Conservation (phyloP, 345 rosid genomes). For the Crucihimalaya himalaica region DNA sequence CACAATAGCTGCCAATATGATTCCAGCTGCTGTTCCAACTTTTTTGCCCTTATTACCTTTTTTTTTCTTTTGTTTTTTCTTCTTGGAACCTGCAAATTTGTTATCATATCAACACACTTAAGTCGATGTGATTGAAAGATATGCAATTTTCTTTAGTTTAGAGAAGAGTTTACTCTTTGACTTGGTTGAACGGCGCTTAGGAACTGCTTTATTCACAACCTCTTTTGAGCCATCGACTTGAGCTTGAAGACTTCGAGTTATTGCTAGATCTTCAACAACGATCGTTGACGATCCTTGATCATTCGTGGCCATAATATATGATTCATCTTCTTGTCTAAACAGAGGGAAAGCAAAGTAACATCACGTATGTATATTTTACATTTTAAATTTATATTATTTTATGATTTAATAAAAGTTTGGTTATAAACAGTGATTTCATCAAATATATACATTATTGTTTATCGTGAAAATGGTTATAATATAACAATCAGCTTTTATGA, state of each 20-base stretch:
- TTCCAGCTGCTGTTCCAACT: no score
- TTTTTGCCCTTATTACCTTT: no score
- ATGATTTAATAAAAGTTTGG: no score
- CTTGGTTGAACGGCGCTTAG: neutral
- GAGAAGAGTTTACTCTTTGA: neutral
- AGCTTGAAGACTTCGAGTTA: no score
- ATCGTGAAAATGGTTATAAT: no score
- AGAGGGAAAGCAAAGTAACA: neutral
- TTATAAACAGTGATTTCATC: neutral
- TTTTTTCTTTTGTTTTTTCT: neutral
- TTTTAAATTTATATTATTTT: no score
- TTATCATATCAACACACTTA: no score
- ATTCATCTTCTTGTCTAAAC: constrained; percentile 21
- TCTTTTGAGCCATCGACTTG: neutral
- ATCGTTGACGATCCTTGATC: neutral
- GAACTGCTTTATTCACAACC: neutral
- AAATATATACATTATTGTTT: neutral
- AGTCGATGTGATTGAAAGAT: neutral
- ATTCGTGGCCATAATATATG: neutral
- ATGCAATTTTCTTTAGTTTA: neutral
- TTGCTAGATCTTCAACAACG: neutral
- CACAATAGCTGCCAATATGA: no score
- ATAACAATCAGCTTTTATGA: neutral
- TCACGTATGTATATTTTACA: no score
- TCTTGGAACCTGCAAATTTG: constrained; percentile 9